Evolutionary conservation across 176 grass and related monocot species (phyloP), one percentile per base, ranked within the genome.

Genomic region (Stipa capillata): DNA sequence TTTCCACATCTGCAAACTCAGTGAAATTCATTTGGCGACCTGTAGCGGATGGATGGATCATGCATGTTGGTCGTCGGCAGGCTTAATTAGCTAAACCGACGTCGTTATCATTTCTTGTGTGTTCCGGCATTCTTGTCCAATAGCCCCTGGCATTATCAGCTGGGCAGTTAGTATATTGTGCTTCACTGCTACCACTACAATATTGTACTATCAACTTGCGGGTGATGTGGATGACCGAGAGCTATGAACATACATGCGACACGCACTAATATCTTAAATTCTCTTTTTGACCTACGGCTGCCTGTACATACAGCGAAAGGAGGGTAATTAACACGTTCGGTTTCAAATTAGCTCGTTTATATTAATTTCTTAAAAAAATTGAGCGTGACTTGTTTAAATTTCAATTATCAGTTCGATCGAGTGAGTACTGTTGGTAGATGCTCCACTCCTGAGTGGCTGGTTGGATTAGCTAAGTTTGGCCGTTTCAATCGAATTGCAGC

Each of bases 61-160:
- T n/a, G n/a, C 59, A 69, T 20, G 44, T 11, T 34, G 41, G 50
- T 53, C 49, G 79, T 82, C 56, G 44, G 54, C 44, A 27, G 49
- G 60, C 28, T 82, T 58, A n/a, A n/a, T n/a, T 21, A 58, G 31
- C 74, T 56, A 72, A 73, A 79, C 86, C 80, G 31, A 70, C 31
- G 37, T 55, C 50, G 53, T 88, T 57, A 59, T 83, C 86, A 73
- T 79, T 74, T 88, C 80, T 57, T 3, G 37, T 32, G 66, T 49
- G 86, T 73, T 79, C 40, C n/a, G 52, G 58, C 50, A 21, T 84
- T 51, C 20, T 74, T 88, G 86, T 88, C 86, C 61, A 34, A 15
- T 68, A 88, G 74, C 6, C 60, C 50, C 53, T 79, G 86, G 11
- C 80, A 79, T 18, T 84, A 33, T 33, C 51, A 41, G 41, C 31